Conservation (phyloP, 768 basidiomycete species). For the Pulveroboletus sp. region DNA sequence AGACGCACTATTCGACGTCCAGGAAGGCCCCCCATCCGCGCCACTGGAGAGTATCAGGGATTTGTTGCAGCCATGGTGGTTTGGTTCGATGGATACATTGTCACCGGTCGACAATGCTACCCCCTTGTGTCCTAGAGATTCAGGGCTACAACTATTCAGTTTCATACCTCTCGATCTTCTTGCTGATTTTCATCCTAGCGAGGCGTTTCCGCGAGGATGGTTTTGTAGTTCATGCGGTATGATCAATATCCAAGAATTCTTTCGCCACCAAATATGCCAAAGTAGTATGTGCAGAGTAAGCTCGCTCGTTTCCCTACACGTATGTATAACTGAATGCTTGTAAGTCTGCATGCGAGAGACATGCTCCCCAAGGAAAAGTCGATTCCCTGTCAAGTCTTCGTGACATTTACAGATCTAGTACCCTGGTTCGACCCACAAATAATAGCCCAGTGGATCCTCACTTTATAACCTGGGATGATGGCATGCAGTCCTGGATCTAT, state of each 20-base stretch:
- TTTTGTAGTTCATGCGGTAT: constrained; percentile 45
- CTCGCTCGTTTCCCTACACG: background rate
- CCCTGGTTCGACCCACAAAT: constrained; percentile 17
- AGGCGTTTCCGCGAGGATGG: constrained; percentile 45
- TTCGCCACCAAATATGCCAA: constrained; percentile 46
- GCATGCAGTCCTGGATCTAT: constrained; percentile 29
- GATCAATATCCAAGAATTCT: constrained; percentile 42
- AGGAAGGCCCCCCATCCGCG: background rate
- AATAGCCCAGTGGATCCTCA: constrained; percentile 13
- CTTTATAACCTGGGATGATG: constrained; percentile 25
- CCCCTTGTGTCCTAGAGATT: constrained; percentile 22
- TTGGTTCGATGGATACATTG: constrained; percentile 10
- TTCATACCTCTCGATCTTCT: constrained; percentile 31
- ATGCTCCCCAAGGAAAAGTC: constrained; percentile 10
- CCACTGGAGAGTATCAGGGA: background rate
- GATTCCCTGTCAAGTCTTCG: constrained; percentile 25
- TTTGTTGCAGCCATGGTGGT: constrained; percentile 20
- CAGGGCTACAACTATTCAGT: constrained; percentile 26
- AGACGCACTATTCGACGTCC: constrained; percentile 25
- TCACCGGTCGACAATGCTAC: constrained; percentile 5
- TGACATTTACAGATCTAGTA: constrained; percentile 9
- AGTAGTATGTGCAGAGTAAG: constrained; percentile 40
- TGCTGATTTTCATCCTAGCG: constrained; percentile 28
- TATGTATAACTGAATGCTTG: constrained; percentile 10
- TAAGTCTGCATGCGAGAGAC: constrained; percentile 9